Percentiles rank a stretch among this genome's conserved stretches.
Evolutionary conservation across 2,329 filamentous ascomycete species (phyloP).

Genomic region (Cryoendolithus antarcticus): DNA sequence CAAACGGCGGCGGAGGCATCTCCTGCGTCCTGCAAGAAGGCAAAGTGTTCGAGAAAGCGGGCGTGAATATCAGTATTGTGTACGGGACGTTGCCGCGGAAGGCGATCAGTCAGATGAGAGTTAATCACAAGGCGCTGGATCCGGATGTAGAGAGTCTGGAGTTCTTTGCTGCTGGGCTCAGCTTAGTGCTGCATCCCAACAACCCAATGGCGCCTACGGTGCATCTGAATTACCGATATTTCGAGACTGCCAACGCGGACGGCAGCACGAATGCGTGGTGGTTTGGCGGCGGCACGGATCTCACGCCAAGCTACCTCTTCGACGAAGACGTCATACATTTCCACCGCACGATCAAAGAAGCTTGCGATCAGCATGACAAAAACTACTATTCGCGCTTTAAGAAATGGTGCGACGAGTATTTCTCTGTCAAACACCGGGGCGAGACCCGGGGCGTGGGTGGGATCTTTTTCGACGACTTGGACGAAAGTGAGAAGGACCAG

Average conservation of each 20-base stretch:
- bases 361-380: slow-evolving; percentile 87
- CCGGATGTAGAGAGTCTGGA: slow-evolving; percentile 68
- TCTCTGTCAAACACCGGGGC: slow-evolving; percentile 79
- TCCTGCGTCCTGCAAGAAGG: slow-evolving; percentile 93
- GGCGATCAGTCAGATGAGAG: slow-evolving; percentile 85
- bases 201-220: slow-evolving; percentile 98
- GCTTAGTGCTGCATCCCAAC: slow-evolving; percentile 80
- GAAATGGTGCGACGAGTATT: slow-evolving; percentile 97
- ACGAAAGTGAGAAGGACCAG: slow-evolving; percentile 71
- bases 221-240: slow-evolving; percentile 97
- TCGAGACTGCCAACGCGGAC: slow-evolving; percentile 81
- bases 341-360: slow-evolving; percentile 82
- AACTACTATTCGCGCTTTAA: slow-evolving; percentile 91
- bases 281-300: slow-evolving; percentile 91
- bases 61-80: slow-evolving; percentile 88
- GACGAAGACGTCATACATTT: slow-evolving; percentile 97
- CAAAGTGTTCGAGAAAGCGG: slow-evolving; percentile 94
- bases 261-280: slow-evolving; percentile 83
- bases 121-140: slow-evolving; percentile 83
- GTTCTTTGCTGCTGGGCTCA: slow-evolving; percentile 91
- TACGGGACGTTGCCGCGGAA: slow-evolving; percentile 81
- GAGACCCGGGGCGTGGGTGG: slow-evolving; percentile 83
- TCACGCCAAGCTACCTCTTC: slow-evolving; percentile 89
- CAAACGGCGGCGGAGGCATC: slow-evolving; percentile 82
- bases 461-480: slow-evolving; percentile 97